Base-by-base conservation (phyloP, 441 rosid genomes). In the Flueggea neowawraea region DNA sequence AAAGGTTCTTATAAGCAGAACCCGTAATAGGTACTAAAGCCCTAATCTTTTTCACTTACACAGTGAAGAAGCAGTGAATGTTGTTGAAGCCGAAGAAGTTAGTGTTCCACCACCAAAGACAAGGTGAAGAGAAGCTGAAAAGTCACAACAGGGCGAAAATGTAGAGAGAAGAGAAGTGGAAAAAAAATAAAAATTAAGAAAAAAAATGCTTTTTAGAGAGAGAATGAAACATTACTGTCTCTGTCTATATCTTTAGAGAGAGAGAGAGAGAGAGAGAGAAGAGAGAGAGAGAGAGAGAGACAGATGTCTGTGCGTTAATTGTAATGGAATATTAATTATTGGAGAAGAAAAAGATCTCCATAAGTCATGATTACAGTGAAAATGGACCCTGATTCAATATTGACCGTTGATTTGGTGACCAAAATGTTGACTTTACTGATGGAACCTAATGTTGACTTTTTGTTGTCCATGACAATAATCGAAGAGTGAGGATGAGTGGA, bases 61-160 rank as follows among this genome's bases (percentile, higher is more conserved):
- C n/a, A 22, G 1, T 22, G 28, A 22, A 22, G 28, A 22, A 22
- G 28, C 28, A 22, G 28, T 22, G 28, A 69, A 70, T 48, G 57
- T 44, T 43, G 51, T 44, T 56, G 57, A 17, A 59, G 54, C 68
- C 47, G 55, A 31, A 68, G 54, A 64, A 65, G 70, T 61, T 72
- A 69, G 76, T 57, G 55, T 44, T n/a, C 59, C 68, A 9, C 57
- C 14, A 14, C 57, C 16, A 53, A 44, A 66, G 73, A 76, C 75
- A 75, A 66, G 58, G 64, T 53, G 60, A 58, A 58, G 75, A 73
- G 84, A 70, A 75, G 66, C 80, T 66, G 70, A 70, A 78, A 78
- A 71, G 79, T 73, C 79, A 14, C 69, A 71, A 45, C 62, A 63
- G 45, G 51, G n/a, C n/a, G n/a, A n/a, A n/a, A n/a, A n/a, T n/a